Percentiles rank a stretch among this genome's conserved stretches.
These are phyloP conservation scores for Salvia sclarea DNA, from an alignment of 305 asterid genomes.

Conservation along the genomic window DNA sequence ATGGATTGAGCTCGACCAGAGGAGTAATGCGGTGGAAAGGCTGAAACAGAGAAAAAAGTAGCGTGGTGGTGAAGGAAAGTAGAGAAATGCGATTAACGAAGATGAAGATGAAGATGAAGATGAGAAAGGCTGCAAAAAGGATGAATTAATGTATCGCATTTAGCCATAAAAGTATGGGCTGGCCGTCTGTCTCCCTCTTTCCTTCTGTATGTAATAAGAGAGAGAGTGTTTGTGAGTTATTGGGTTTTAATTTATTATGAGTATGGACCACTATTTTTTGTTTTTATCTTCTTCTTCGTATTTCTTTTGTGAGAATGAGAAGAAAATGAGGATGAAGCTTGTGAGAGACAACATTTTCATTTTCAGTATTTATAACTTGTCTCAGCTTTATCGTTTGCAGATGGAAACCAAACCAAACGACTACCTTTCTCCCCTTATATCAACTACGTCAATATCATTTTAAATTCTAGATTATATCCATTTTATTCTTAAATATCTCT, in stretches of 20 bases:
- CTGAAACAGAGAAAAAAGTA: neutral
- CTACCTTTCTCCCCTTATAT: no score
- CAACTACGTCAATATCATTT: no score
- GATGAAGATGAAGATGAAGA: neutral
- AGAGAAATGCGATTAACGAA: conserved; percentile 2
- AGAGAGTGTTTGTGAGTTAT: neutral
- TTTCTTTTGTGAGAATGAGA: neutral
- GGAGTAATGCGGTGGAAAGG: conserved; percentile 13
- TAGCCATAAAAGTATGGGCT: conserved; percentile 17
- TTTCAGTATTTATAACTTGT: neutral
- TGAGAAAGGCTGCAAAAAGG: neutral
- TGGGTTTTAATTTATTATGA: neutral
- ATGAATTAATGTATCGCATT: neutral
- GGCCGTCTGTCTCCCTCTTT: conserved; percentile 27
- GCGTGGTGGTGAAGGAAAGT: conserved; percentile 14
- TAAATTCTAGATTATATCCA: no score
- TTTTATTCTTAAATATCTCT: no score
- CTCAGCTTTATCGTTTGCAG: neutral
- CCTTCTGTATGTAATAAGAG: conserved; percentile 13
- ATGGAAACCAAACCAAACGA: no score
- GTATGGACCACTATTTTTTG: neutral
- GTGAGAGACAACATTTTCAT: conserved; percentile 16
- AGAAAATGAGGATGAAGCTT: conserved; percentile 28
- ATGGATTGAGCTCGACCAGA: conserved; percentile 27
- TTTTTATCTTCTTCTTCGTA: neutral